Conservation (phyloP, 192 early-diverging fungal species). For the Backusella mclennaniae region DNA sequence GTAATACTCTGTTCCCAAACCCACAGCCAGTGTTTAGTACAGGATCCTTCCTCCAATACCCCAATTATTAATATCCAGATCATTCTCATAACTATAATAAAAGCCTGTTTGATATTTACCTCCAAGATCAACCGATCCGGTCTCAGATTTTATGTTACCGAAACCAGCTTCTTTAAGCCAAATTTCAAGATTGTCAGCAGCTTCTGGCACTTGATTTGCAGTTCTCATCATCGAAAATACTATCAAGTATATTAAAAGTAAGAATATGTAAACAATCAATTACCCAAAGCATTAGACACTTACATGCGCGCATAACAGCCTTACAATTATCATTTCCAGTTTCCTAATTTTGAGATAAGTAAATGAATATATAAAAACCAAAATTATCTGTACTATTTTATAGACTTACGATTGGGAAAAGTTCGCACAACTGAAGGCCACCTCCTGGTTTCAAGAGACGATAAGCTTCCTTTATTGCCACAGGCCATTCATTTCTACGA, state of each 20-base stretch:
- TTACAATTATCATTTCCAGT: conserved; percentile 4
- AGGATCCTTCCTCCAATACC: background rate
- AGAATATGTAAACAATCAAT: background rate
- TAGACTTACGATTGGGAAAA: background rate
- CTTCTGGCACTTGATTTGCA: background rate
- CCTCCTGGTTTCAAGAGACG: conserved; percentile 30
- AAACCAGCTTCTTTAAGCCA: background rate
- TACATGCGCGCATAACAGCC: background rate
- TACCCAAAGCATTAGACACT: background rate
- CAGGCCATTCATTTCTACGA: conserved; percentile 9
- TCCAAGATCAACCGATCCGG: background rate
- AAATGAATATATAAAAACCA: background rate
- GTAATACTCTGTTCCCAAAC: background rate
- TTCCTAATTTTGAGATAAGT: background rate
- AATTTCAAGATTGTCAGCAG: background rate
- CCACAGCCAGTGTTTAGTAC: background rate
- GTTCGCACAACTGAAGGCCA: conserved; percentile 20
- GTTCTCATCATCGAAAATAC: background rate
- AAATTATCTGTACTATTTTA: background rate
- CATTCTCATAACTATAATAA: background rate
- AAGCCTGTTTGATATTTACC: background rate
- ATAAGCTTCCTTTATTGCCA: conserved; percentile 6
- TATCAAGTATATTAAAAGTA: background rate
- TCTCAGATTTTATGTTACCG: background rate
- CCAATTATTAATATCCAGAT: background rate